Evolutionary conservation across 768 basidiomycete species (phyloP), one percentile per base, ranked within the genome.

Genomic region (button mushroom (Agaricus bisporus)): DNA sequence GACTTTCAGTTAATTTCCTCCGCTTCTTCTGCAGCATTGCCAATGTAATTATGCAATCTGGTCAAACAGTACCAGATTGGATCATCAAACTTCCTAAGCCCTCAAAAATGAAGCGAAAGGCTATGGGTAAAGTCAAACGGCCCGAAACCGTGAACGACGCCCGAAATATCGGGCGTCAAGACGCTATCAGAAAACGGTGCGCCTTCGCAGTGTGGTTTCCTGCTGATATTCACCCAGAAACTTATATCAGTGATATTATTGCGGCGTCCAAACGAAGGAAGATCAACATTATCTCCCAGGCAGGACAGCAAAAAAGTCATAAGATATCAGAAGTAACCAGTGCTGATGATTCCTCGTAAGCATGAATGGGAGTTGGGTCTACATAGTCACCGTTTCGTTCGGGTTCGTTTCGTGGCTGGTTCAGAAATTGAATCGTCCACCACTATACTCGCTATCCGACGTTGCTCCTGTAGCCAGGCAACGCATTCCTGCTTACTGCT

Each of bases 21-120:
- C 9, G 47, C 8, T 25, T 14, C 38, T 42, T 25, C 47, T 59
- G 46, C 58, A 95, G 92, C 45, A 90, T 98, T 65, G 95, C 95
- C 48, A 98, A 98, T 65, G 91, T 98, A n/a, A 80, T 98, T 56
- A 74, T 90, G 18, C 87, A 94, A 63, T 95, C 94, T 0, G 95
- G 95, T 3, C 95, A 89, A 54, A 70, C 78, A 2, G 94, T 97
- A 0, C 91, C 95, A 1, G 90, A 93, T 20, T 99, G 94, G 91
- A 98, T 98, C 58, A 66, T 89, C n/a, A 88, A 88, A 59, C 77
- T 99, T n/a, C 88, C 88, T 18, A 94, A 91, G 65, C 94, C 95
- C 0, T 89, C 89, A 1, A 95, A 92, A 69, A 77, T 93, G 75
- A 87, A 88, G 70, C 85, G 88, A 58, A 82, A 77, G 60, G 74